Conservation (phyloP, 352 stramenopile species). For the Phytophthora nicotianae region DNA sequence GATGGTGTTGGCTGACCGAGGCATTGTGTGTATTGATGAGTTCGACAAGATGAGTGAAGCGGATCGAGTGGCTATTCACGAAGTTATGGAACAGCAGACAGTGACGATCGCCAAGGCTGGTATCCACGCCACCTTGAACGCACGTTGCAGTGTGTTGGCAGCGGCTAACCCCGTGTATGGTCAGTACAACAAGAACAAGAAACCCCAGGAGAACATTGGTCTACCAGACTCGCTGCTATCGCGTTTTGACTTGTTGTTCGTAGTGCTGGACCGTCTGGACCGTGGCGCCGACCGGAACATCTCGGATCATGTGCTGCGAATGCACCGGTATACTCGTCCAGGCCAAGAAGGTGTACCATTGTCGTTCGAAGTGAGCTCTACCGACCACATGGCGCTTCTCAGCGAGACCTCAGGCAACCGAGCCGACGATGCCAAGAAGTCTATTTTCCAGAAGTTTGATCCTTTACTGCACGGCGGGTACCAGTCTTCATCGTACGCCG, state of each 20-base stretch:
- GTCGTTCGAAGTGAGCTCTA: slow-evolving; percentile 85
- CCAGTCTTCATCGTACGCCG: slow-evolving; percentile 53
- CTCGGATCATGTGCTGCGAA: slow-evolving; percentile 97
- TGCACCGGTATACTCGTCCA: slow-evolving; percentile 93
- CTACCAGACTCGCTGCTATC: slow-evolving; percentile 99
- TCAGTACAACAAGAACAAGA: slow-evolving; percentile 98
- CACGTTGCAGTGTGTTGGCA: slow-evolving; percentile 97
- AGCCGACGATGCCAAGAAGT: slow-evolving; percentile 68
- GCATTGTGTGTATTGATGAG: slow-evolving; percentile 99
- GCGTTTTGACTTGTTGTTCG: slow-evolving; percentile 99
- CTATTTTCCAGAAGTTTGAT: slow-evolving; percentile 92
- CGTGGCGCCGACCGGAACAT: slow-evolving; percentile 94
- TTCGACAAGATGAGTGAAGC: slow-evolving; percentile 98
- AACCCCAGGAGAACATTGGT: slow-evolving; percentile 99
- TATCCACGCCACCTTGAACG: slow-evolving; percentile 99
- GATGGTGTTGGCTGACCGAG: slow-evolving; percentile 99
- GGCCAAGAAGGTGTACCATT: slow-evolving; percentile 91
- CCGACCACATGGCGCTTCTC: slow-evolving; percentile 75
- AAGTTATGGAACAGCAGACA: slow-evolving; percentile 99
- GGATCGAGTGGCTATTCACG: slow-evolving; percentile 99
- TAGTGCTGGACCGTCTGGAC: slow-evolving; percentile 99
- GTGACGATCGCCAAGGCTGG: slow-evolving; percentile 99
- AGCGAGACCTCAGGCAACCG: slow-evolving; percentile 68
- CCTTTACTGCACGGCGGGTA: slow-evolving; percentile 85
- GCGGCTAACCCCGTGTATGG: slow-evolving; percentile 99